phyloP scores from a whole-genome alignment of 23 red algal species.

The Gracilariopsis chorda region DNA sequence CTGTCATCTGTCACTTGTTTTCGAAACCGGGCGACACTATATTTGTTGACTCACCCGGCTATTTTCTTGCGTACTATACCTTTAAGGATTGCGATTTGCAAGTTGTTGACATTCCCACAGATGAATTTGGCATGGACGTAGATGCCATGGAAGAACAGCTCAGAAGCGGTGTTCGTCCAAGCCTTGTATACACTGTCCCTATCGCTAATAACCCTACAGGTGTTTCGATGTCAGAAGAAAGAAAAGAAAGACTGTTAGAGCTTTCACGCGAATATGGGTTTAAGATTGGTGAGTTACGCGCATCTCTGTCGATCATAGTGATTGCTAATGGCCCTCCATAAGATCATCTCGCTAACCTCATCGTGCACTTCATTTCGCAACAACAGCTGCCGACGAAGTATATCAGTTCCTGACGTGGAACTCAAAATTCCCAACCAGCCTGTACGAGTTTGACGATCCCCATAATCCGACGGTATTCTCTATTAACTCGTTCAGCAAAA shows the following conservation, averaged over 20 bases:
- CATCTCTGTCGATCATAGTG: neutral
- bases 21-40: conserved; percentile 36
- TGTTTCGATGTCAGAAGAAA: conserved; percentile 58
- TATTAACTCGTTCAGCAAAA: conserved; percentile 81
- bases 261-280: conserved; percentile 75
- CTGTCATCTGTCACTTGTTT: conserved; percentile 49
- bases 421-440: conserved; percentile 3
- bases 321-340: neutral
- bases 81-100: conserved; percentile 66
- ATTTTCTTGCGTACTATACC: conserved; percentile 79
- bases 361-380: neutral
- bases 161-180: conserved; percentile 12
- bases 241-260: conserved; percentile 59
- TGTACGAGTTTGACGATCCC: conserved; percentile 67
- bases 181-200: conserved; percentile 84
- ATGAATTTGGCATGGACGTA: conserved; percentile 75
- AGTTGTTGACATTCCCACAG: conserved; percentile 49
- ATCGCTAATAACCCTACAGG: conserved; percentile 80
- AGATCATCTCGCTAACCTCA: neutral
- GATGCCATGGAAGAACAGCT: conserved; percentile 26
- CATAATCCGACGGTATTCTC: conserved; percentile 59
- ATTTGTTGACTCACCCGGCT: conserved; percentile 70
- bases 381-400: conserved; percentile 73
- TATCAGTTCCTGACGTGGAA: conserved; percentile 74
- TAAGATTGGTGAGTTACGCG: conserved; percentile 47